A percentile compares a stretch with the other conserved stretches of the same genome.
Conservation (phyloP, 2,329 filamentous ascomycete genomes). For the Diaporthe sp. region DNA sequence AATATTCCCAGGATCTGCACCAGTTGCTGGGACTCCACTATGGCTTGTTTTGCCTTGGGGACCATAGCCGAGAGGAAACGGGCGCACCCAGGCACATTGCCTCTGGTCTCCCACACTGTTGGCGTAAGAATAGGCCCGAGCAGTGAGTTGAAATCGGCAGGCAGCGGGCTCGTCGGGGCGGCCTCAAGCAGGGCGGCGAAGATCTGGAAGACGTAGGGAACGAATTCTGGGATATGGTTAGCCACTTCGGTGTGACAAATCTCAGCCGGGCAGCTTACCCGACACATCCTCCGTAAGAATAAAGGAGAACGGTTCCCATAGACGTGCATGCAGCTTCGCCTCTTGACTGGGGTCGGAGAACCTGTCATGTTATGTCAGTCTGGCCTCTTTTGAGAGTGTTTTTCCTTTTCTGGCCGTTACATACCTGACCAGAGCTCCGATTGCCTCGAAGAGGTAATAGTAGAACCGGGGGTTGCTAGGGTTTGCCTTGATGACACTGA, state of each 20-base stretch:
- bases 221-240: conserved; percentile 75
- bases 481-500: conserved; percentile 90
- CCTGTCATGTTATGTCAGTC: conserved; percentile 53
- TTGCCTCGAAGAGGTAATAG: conserved; percentile 96
- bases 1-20: conserved; percentile 95
- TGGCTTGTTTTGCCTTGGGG: conserved; percentile 77
- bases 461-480: conserved; percentile 98
- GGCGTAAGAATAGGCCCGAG: conserved; percentile 83
- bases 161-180: conserved; percentile 81
- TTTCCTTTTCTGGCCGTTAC: conserved; percentile 32
- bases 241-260: conserved; percentile 17
- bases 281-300: conserved; percentile 86
- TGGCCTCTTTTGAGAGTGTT: background rate
- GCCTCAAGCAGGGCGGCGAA: conserved; percentile 91
- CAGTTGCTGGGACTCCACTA: conserved; percentile 82
- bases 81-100: conserved; percentile 92
- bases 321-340: conserved; percentile 78
- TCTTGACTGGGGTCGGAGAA: conserved; percentile 74
- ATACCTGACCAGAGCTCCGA: conserved; percentile 86
- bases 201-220: conserved; percentile 96
- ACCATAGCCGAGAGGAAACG: conserved; percentile 87
- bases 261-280: conserved; percentile 56
- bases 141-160: conserved; percentile 82
- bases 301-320: conserved; percentile 85
- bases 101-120: conserved; percentile 89